Evolutionary conservation across 73 alveolate genomes (phyloP).

Genomic region (Halteria grandinella): DNA sequence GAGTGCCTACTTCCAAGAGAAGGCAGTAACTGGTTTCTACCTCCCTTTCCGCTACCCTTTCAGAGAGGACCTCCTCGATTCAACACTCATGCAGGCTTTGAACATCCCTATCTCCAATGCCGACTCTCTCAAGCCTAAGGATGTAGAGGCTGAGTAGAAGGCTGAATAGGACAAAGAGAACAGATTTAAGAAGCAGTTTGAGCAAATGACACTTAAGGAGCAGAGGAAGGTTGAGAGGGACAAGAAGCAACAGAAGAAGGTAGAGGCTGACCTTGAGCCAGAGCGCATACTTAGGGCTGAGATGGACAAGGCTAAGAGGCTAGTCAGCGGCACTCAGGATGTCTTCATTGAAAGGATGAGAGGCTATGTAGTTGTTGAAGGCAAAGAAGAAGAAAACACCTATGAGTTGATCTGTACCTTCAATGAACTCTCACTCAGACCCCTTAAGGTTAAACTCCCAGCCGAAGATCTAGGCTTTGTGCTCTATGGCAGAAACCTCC

Average conservation of each 20-base stretch:
- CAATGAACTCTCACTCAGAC: conserved; percentile 35
- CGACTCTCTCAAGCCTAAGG: conserved; percentile 19
- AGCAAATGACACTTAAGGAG: conserved; percentile 9
- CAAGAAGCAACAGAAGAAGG: conserved; percentile 38
- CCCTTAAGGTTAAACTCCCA: conserved; percentile 22
- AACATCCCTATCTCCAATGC: conserved; percentile 48
- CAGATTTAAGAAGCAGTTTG: not conserved
- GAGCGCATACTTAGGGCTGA: conserved; percentile 42
- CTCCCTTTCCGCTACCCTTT: conserved; percentile 48
- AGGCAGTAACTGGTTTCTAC: conserved; percentile 39
- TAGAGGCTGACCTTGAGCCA: conserved; percentile 63
- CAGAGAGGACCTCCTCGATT: conserved; percentile 22
- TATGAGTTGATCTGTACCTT: conserved; percentile 15
- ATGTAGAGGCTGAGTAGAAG: not conserved
- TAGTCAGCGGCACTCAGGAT: conserved; percentile 14
- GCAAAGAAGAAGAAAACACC: conserved; percentile 30
- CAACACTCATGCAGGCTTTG: conserved; percentile 4
- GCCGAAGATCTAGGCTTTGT: conserved; percentile 59
- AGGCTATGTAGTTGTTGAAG: conserved; percentile 61
- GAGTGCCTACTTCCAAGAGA: conserved; percentile 47
- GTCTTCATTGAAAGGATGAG: conserved; percentile 53
- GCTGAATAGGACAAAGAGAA: conserved; percentile 47
- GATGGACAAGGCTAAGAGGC: conserved; percentile 26
- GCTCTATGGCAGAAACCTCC: conserved; percentile 66
- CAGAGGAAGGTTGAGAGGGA: conserved; percentile 23